Evolutionary conservation across 345 rosid genomes (phyloP).

Genomic region (Pistacia vera): DNA sequence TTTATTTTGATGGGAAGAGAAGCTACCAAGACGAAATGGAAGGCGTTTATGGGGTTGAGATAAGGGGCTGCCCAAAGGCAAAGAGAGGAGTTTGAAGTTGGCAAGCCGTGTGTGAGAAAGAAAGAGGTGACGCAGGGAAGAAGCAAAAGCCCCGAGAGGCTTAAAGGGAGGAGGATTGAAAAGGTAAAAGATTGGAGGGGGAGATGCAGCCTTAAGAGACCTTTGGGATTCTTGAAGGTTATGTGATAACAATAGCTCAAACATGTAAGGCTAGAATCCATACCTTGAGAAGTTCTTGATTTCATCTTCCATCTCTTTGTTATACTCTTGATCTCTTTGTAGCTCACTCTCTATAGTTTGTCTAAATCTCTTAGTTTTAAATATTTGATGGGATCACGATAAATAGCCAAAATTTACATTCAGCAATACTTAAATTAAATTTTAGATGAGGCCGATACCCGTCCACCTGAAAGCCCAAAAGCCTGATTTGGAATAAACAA

Average conservation of each 20-base stretch:
- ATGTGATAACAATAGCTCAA: too few relatives aligned
- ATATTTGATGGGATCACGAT: too few relatives aligned
- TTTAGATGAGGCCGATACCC: background rate
- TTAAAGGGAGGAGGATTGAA: constrained; percentile 36
- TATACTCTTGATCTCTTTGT: background rate
- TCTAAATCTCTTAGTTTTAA: too few relatives aligned
- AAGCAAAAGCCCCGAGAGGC: constrained; percentile 25
- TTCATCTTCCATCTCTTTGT: too few relatives aligned
- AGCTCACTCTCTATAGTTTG: too few relatives aligned
- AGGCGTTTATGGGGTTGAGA: constrained; percentile 21
- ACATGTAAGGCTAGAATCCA: too few relatives aligned
- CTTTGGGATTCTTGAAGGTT: constrained; percentile 37
- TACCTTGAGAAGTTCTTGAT: too few relatives aligned
- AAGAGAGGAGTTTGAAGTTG: constrained; percentile 72
- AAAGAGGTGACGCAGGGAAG: constrained; percentile 17
- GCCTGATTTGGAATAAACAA: background rate
- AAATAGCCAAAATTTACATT: too few relatives aligned
- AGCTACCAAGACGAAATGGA: constrained; percentile 63
- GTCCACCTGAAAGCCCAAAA: background rate
- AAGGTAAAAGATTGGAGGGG: constrained; percentile 34
- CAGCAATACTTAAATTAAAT: too few relatives aligned
- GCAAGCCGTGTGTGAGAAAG: constrained; percentile 51
- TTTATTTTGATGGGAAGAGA: too few relatives aligned
- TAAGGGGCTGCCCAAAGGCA: constrained; percentile 49
- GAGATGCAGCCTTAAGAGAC: constrained; percentile 30